Evolutionary conservation across 345 rosid species (phyloP), one percentile per base, ranked within the genome.

Genomic region (Salix arbutifolia): DNA sequence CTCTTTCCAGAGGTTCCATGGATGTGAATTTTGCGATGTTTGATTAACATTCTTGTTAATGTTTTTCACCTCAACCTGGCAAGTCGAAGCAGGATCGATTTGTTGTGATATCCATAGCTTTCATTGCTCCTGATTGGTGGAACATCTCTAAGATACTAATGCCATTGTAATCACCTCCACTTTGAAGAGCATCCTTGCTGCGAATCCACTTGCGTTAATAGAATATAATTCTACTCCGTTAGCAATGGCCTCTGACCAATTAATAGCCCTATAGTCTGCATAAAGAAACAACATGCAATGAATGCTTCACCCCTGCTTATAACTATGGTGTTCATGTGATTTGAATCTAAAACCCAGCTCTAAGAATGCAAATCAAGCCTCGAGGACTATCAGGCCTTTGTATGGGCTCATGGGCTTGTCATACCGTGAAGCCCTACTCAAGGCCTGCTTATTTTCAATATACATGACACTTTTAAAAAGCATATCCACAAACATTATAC

Each of bases 111-210:
- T 48, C 61, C 19, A 12, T 30, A 12, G 74, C 21, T 50, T 50
- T 70, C 40, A 70, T 9, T 48, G 74, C 74, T 30, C 62, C 40
- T 18, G 61, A 64, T 50, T 70, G 61, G 40, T 50, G 74, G 52
- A 70, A 48, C 74, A 13, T 48, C 40, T 50, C 74, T 21, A 70
- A 18, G 5, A 70, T 48, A 19, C 3, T 25, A 26, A 70, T 28
- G 7, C 30, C 74, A 48, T 61, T 30, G 61, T 17, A 30, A 2
- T 70, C n/a, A 3, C 26, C 64, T 70, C 74, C 74, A 30, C 23
- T 71, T 28, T 71, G 40, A 50, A 71, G 31, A 50, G 52, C n/a
- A 71, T 71, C 74, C 17, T 71, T 31, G 74, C 62, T 42, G 74
- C 52, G 62, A 71, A 71, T 71, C 74, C 64, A 19, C 64, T 52